phyloP scores from a whole-genome alignment of 2,329 filamentous ascomycete species.

The Exophiala aquamarina region DNA sequence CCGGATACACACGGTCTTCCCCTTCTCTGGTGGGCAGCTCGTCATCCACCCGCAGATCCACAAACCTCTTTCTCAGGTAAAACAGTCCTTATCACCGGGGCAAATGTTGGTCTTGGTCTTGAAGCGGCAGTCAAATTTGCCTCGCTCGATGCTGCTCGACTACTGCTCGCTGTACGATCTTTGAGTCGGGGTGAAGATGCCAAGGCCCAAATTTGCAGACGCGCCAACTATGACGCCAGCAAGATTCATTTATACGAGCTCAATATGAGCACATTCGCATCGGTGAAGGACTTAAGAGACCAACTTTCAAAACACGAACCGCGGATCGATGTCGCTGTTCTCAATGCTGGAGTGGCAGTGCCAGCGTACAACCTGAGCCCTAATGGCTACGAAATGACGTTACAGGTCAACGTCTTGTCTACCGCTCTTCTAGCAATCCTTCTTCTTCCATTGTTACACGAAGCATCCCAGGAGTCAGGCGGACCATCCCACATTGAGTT shows the following conservation, averaged over 20 bases:
- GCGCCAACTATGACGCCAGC: slow-evolving; percentile 22
- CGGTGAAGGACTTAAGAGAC: slow-evolving; percentile 37
- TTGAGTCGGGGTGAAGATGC: slow-evolving; percentile 38
- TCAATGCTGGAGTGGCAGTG: slow-evolving; percentile 47
- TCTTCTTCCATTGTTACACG: slow-evolving; percentile 33
- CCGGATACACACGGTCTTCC: slow-evolving; percentile 5
- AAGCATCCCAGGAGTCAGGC: slow-evolving; percentile 44
- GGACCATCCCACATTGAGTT: slow-evolving; percentile 42
- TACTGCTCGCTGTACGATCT: slow-evolving; percentile 48
- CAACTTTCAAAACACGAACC: slow-evolving; percentile 27
- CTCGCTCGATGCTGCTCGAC: slow-evolving; percentile 38
- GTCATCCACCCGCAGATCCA: slow-evolving; percentile 15
- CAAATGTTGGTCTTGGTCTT: slow-evolving; percentile 41
- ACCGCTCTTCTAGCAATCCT: slow-evolving; percentile 26
- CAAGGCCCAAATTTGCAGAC: slow-evolving; percentile 34
- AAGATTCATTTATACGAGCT: slow-evolving; percentile 41
- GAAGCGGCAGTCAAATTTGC: slow-evolving; percentile 45
- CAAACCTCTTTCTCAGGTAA: slow-evolving; percentile 12
- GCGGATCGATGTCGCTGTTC: slow-evolving; percentile 37
- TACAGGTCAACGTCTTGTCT: slow-evolving; percentile 38
- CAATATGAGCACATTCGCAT: slow-evolving; percentile 37
- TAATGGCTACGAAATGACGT: slow-evolving; percentile 48
- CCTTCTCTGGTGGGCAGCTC: slow-evolving; percentile 19
- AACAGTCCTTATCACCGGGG: slow-evolving; percentile 16
- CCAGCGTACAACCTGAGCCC: slow-evolving; percentile 32